phyloP scores from a whole-genome alignment of 495 filamentous ascomycete genomes.

The Penicillium paxilli region DNA sequence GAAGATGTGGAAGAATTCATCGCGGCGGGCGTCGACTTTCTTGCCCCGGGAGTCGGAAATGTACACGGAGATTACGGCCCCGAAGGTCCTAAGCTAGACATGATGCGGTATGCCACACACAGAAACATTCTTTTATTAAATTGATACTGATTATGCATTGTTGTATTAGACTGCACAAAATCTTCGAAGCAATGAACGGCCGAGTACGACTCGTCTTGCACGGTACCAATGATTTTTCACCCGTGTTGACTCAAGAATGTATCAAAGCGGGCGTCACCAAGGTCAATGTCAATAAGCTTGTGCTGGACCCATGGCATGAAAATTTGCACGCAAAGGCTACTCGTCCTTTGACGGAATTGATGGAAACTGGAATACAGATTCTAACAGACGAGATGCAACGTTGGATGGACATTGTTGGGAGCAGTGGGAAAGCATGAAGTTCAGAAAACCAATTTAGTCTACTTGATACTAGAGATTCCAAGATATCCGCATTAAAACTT shows the following conservation, averaged over 20 bases:
- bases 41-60: conserved; percentile 76
- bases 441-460: too few relatives aligned
- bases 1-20: conserved; percentile 70
- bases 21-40: conserved; percentile 66
- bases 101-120: conserved; percentile 42
- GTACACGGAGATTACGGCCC: conserved; percentile 75
- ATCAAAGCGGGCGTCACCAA: conserved; percentile 66
- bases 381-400: conserved; percentile 65
- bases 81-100: conserved; percentile 63
- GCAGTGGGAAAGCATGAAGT: conserved; percentile 57
- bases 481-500: too few relatives aligned
- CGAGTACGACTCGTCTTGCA: conserved; percentile 66
- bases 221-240: conserved; percentile 66
- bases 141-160: background rate
- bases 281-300: conserved; percentile 73
- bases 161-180: conserved; percentile 7
- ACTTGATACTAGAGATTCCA: too few relatives aligned
- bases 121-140: too few relatives aligned
- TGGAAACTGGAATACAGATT: conserved; percentile 60
- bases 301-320: conserved; percentile 60
- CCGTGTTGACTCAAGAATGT: conserved; percentile 55
- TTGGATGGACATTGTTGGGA: conserved; percentile 66
- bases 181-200: conserved; percentile 33
- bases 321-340: conserved; percentile 58
- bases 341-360: conserved; percentile 63